A percentile compares a stretch with the other conserved stretches of the same genome.
These are phyloP conservation scores for Trametes cingulata DNA, from an alignment of 768 basidiomycete genomes.

Conservation along the genomic window DNA sequence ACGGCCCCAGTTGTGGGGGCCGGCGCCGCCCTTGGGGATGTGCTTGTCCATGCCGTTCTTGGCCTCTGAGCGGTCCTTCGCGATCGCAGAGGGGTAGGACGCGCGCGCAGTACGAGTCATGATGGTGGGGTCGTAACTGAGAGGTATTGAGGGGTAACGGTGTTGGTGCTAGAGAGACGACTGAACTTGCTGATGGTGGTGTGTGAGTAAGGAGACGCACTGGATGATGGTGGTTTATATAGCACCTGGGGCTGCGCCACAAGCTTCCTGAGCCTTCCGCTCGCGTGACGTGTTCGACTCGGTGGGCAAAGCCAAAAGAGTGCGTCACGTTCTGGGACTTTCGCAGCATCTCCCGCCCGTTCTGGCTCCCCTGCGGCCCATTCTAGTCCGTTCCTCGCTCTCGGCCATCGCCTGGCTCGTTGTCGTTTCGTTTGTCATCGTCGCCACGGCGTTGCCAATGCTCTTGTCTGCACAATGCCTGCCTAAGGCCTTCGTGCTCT, in stretches of 20 bases:
- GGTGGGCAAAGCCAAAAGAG: not conserved
- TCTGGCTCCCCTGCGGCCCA: constrained; percentile 1
- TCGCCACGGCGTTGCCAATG: not conserved
- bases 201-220: not conserved
- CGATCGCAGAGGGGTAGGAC: constrained; percentile 65
- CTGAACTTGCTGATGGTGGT: constrained; percentile 13
- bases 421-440: not conserved
- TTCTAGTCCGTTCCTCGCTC: constrained; percentile 6
- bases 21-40: constrained; percentile 77
- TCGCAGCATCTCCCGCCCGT: constrained; percentile 16
- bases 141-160: not conserved
- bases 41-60: constrained; percentile 74
- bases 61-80: constrained; percentile 77
- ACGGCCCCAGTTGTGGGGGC: constrained; percentile 85
- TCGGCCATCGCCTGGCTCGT: not conserved
- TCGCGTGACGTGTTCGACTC: constrained; percentile 22
- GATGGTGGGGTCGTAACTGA: constrained; percentile 21
- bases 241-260: constrained; percentile 13
- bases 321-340: constrained; percentile 17
- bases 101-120: constrained; percentile 86
- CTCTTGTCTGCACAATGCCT: not conserved
- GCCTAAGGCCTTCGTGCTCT: not conserved
- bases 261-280: constrained; percentile 1
- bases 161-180: not conserved
- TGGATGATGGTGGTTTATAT: constrained; percentile 14